Evolutionary conservation across 2,329 filamentous ascomycete genomes (phyloP).

Genomic region (Botryotinia convoluta): DNA sequence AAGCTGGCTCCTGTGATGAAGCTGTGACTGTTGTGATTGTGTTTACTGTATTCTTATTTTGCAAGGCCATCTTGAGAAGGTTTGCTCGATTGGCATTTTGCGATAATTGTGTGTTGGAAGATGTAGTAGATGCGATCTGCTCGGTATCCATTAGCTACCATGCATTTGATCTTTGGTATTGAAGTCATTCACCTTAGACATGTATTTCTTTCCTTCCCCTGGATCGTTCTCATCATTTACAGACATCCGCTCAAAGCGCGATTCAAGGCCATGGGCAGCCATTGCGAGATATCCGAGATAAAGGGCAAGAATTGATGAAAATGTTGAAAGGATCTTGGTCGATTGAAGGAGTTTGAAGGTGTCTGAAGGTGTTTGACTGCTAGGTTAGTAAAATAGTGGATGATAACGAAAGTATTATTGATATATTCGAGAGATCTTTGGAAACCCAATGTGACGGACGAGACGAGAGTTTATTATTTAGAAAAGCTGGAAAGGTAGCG

Average conservation of each 20-base stretch:
- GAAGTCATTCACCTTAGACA: constrained; percentile 70
- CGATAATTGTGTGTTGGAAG: constrained; percentile 40
- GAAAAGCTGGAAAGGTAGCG: constrained; percentile 1
- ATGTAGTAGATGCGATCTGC: constrained; percentile 33
- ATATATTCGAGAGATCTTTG: neutral
- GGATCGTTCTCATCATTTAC: constrained; percentile 85
- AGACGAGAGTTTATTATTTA: constrained; percentile 10
- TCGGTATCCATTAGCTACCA: constrained; percentile 39
- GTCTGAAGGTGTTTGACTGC: neutral
- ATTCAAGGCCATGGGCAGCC: constrained; percentile 76
- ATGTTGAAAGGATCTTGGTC: neutral
- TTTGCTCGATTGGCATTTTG: constrained; percentile 68
- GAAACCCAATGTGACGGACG: neutral
- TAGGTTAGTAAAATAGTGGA: constrained; percentile 26
- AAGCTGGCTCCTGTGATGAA: constrained; percentile 57
- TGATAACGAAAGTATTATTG: neutral
- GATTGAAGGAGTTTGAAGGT: neutral
- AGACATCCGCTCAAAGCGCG: constrained; percentile 84
- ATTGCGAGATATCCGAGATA: constrained; percentile 42
- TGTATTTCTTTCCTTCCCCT: constrained; percentile 56
- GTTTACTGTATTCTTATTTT: constrained; percentile 70
- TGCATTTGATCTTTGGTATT: constrained; percentile 19
- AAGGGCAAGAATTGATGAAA: neutral
- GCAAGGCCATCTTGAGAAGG: constrained; percentile 80
- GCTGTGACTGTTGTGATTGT: constrained; percentile 66